Evolutionary conservation across 179 eudicot species (phyloP).

Genomic region (Patellifolia procumbens): DNA sequence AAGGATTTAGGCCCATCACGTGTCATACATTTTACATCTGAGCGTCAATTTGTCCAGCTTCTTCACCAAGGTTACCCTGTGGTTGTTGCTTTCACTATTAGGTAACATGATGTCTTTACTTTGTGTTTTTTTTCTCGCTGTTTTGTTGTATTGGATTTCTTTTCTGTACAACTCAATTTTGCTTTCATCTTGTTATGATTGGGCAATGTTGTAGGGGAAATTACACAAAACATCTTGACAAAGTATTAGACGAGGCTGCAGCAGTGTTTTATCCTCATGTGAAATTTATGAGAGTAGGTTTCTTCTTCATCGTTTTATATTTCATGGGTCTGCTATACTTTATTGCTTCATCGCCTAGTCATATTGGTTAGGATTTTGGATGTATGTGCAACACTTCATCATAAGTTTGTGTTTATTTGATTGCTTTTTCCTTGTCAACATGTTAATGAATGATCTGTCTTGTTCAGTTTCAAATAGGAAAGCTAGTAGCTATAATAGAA

Average conservation of each 20-base stretch:
- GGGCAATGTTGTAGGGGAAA: slow-evolving; percentile 55
- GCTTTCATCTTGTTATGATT: background rate
- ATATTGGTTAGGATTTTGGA: no score
- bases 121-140: background rate
- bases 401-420: background rate
- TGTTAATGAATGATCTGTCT: background rate
- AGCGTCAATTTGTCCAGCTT: slow-evolving; percentile 88
- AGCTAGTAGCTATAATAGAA: background rate
- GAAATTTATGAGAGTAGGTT: slow-evolving; percentile 85
- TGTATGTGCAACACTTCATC: background rate
- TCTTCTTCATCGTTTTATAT: slow-evolving; percentile 4
- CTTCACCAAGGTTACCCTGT: slow-evolving; percentile 86
- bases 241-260: slow-evolving; percentile 88
- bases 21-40: slow-evolving; percentile 87
- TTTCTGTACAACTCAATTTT: background rate
- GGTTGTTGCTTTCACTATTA: slow-evolving; percentile 93
- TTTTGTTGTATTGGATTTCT: background rate
- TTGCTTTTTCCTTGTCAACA: background rate
- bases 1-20: slow-evolving; percentile 95
- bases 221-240: slow-evolving; percentile 80
- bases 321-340: background rate
- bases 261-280: slow-evolving; percentile 81
- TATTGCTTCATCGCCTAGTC: background rate
- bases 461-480: background rate
- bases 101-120: slow-evolving; percentile 34